Base-by-base conservation (phyloP, 768 basidiomycete genomes). In the Lactarius quietus region DNA sequence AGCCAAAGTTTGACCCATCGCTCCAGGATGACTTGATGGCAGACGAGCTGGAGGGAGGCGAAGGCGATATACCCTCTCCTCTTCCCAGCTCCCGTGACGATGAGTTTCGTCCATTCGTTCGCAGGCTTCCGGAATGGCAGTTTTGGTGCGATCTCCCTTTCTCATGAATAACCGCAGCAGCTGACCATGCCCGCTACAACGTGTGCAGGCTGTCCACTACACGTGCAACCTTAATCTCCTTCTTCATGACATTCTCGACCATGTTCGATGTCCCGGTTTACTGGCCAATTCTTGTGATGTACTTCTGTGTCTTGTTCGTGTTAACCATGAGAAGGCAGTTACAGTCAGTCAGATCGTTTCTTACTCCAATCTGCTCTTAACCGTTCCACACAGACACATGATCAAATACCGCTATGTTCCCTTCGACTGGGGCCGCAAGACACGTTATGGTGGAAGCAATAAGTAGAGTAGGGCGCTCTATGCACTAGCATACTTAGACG, bases 351-450 rank as follows among this genome's bases (percentile, higher is more conserved):
- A 43, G 2, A n/a, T 18, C 3, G 3, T 57, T 35, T 18, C 26
- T 43, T 8, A 26, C 29, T 28, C 65, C 8, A 5, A 38, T 23
- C 1, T 38, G 56, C 59, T 59, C 54, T 38, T 61, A 31, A 57
- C 39, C 38, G 33, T 14, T 69, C n/a, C 20, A 29, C 23, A 28
- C 72, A 95, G 93, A 72, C 96, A 99, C 77, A 98, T 98, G 96
- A 90, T 97, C 81, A 97, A 97, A 77, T 98, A 98, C 81, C 93
- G 93, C 75, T 98, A 95, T 78, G 81, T 95, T 65, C 95, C 95
- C 28, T 98, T 95, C 77, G 96, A 98, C 74, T 83, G 98, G 66
- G 96, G 95, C 35, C 89, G 94, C 73, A 98, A 98, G 80, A 82
- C 91, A 64, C 86, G 91, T 53, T 98, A 95, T 69, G 91, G 92